These are phyloP conservation scores for Leccinum sublutescens DNA, from an alignment of 768 basidiomycete genomes.

Conservation along the genomic window DNA sequence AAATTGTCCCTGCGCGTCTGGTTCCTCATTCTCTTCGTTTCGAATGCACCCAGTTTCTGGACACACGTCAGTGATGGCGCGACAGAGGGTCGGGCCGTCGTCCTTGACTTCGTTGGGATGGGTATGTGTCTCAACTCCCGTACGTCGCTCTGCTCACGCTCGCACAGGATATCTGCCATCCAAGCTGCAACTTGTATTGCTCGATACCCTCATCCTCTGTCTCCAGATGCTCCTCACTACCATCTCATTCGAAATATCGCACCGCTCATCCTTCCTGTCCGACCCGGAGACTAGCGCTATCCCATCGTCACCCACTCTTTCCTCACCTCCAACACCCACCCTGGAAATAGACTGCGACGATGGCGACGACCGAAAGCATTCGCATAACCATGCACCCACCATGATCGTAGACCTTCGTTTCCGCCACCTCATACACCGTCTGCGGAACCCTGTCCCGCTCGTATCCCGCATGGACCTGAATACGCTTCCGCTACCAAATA, in stretches of 20 bases:
- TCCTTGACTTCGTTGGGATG: constrained; percentile 79
- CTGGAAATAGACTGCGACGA: constrained; percentile 22
- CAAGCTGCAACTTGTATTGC: constrained; percentile 57
- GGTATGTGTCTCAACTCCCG: constrained; percentile 42
- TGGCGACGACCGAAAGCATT: constrained; percentile 19
- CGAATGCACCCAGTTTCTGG: constrained; percentile 63
- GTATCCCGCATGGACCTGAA: constrained; percentile 28
- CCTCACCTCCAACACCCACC: constrained; percentile 23
- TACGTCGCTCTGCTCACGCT: constrained; percentile 9
- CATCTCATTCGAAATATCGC: constrained; percentile 63
- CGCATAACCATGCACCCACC: constrained; percentile 32
- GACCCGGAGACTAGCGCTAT: constrained; percentile 40
- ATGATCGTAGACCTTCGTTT: constrained; percentile 67
- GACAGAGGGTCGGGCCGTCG: constrained; percentile 55
- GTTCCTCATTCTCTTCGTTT: constrained; percentile 53
- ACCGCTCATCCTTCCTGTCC: constrained; percentile 38
- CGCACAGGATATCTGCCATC: constrained; percentile 57
- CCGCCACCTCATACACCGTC: constrained; percentile 49
- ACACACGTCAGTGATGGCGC: constrained; percentile 53
- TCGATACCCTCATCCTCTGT: constrained; percentile 66
- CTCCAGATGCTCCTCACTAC: constrained; percentile 66
- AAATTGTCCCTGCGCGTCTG: constrained; percentile 68
- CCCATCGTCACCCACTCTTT: constrained; percentile 24
- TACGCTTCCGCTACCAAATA: constrained; percentile 59
- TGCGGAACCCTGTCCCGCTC: constrained; percentile 53